Evolutionary conservation across 2,329 filamentous ascomycete species (phyloP), one percentile per base, ranked within the genome.

Genomic region (Rutstroemia sydowiana): DNA sequence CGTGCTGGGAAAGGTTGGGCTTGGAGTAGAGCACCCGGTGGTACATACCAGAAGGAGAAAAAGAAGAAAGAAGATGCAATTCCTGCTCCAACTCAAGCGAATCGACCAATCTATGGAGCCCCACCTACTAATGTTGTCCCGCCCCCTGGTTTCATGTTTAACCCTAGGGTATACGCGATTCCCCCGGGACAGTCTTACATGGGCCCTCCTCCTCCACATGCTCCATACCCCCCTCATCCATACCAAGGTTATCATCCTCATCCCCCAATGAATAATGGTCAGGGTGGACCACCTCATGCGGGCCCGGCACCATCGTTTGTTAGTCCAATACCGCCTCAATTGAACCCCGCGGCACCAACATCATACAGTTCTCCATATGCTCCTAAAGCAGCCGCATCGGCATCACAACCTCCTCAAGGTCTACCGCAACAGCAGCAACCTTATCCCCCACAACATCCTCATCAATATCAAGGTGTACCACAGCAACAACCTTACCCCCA

Each of bases 31-130:
- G 73, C 76, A 28, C 69, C 71, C 9, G 73, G 75, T 20, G 70
- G 74, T 2, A 75, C 74, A 2, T 76, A 80, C 47, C 76, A 80
- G 57, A 80, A 77, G 58, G 74, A 76, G 57, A 79, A 78, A 66
- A 78, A 78, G 62, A 63, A 61, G 51, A 60, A 60, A 53, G 45
- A 54, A 5, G 67, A 71, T 26, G 73, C 72, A 36, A 69, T 71
- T 40, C 71, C 70, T 30, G 32, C n/a, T 4, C 65, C 65, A 36
- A 54, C 52, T 53, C 54, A 55, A 32, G 54, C 57, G 16, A 57
- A 64, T 30, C 63, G 63, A 43, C 58, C 56, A 32, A 61, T 65
- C 28, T 63, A 64, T 51, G 57, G 61, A 48, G 55, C 62, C 56
- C 57, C 40, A 14, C 28, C 45, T 11, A 51, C 31, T 46, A 51